Evolutionary conservation across 129 eudicot genomes (phyloP).

Genomic region (Flaveria bidentis): DNA sequence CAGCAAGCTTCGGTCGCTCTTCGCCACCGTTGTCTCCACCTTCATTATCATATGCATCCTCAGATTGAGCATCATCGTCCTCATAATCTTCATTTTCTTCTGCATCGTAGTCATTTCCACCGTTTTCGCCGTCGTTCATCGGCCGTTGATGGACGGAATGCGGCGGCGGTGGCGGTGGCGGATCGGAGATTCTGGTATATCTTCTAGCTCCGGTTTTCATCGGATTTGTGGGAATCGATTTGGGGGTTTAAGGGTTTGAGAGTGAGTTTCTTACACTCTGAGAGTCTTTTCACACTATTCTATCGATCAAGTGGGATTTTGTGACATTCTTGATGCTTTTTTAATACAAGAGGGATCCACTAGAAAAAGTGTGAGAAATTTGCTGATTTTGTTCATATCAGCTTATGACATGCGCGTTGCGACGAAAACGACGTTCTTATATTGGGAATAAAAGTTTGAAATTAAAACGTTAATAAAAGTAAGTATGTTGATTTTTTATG

Average conservation of each 20-base stretch:
- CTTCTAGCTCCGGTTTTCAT: background rate
- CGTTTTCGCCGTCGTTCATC: background rate
- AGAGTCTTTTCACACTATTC: background rate
- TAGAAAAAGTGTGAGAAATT: too few species aligned
- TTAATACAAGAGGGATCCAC: too few species aligned
- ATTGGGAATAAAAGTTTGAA: too few species aligned
- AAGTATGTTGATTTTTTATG: too few species aligned
- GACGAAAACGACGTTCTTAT: too few species aligned
- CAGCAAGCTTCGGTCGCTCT: conserved; percentile 59
- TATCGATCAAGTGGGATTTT: background rate
- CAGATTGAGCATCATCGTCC: conserved; percentile 24
- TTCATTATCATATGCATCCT: conserved; percentile 28
- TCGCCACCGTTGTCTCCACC: conserved; percentile 12
- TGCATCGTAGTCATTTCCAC: conserved; percentile 23
- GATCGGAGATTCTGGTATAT: background rate
- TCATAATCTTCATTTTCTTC: conserved; percentile 31
- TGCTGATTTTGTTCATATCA: too few species aligned
- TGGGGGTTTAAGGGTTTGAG: background rate
- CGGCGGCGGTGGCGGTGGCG: background rate
- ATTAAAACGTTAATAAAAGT: too few species aligned
- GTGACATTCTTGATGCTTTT: background rate
- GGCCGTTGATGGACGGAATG: background rate
- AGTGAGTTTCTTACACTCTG: background rate
- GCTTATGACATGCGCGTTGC: too few species aligned
- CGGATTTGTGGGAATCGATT: background rate